These are phyloP conservation scores for Sugiyamaella pinicola DNA, from an alignment of 1,139 yeast genomes.

Conservation along the genomic window DNA sequence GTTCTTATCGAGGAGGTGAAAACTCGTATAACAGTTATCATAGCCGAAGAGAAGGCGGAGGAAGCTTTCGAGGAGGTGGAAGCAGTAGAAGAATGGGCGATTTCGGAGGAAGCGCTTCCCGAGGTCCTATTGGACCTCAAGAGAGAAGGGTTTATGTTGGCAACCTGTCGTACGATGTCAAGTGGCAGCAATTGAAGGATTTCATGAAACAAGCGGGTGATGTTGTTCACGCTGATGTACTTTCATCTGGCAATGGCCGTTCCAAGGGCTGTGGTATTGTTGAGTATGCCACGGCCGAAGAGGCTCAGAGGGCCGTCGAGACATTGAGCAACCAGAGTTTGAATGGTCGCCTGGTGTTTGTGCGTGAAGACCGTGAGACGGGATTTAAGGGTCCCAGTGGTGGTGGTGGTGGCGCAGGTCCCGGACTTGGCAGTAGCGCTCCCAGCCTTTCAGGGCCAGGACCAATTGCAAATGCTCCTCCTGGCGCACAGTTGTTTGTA, in stretches of 20 bases:
- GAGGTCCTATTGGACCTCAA: constrained; percentile 30
- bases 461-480: constrained; percentile 20
- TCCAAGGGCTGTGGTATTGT: constrained; percentile 78
- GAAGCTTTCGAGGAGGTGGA: constrained; percentile 32
- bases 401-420: constrained; percentile 29
- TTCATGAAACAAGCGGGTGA: constrained; percentile 68
- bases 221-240: constrained; percentile 83
- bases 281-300: constrained; percentile 69
- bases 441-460: constrained; percentile 26
- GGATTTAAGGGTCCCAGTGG: constrained; percentile 35
- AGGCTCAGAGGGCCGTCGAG: constrained; percentile 74
- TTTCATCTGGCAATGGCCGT: constrained; percentile 79
- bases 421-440: constrained; percentile 29
- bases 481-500: constrained; percentile 66
- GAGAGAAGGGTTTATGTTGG: constrained; percentile 55
- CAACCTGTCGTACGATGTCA: constrained; percentile 60
- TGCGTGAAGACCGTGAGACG: constrained; percentile 60
- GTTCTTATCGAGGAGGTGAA: neutral
- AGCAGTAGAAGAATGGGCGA: constrained; percentile 5
- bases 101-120: constrained; percentile 32
- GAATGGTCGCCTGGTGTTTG: constrained; percentile 82
- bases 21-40: constrained; percentile 12
- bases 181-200: constrained; percentile 65
- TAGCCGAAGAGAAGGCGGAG: constrained; percentile 16
- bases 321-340: constrained; percentile 68